A percentile compares a stretch with the other conserved stretches of the same genome.
Conservation (phyloP, 441 rosid species). For the Pelargonium cotyledonis region DNA sequence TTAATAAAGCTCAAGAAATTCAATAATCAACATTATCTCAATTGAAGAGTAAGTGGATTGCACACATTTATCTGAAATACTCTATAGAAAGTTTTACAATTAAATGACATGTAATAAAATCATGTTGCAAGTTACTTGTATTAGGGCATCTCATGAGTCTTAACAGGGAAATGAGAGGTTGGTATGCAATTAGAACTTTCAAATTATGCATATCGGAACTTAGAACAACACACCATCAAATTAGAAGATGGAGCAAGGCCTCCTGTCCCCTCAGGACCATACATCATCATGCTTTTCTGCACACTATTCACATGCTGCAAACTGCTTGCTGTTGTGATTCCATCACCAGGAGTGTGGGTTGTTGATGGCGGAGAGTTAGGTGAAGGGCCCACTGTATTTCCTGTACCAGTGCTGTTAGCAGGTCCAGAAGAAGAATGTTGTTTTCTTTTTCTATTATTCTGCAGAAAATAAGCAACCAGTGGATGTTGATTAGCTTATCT, state of each 20-base stretch:
- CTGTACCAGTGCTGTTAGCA: slow-evolving; percentile 64
- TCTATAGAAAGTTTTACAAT: neutral
- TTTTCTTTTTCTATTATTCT: slow-evolving; percentile 57
- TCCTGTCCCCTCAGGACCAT: slow-evolving; percentile 41
- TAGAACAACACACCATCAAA: slow-evolving; percentile 38
- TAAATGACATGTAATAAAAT: neutral
- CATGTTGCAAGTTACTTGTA: neutral
- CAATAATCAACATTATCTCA: no score
- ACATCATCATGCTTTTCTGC: slow-evolving; percentile 40
- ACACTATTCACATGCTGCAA: slow-evolving; percentile 38
- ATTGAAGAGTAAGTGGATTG: no score
- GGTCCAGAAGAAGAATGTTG: slow-evolving; percentile 59
- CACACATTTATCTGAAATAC: neutral
- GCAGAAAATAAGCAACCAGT: slow-evolving; percentile 23
- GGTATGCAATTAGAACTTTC: neutral
- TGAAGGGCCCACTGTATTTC: slow-evolving; percentile 56
- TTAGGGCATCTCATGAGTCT: neutral
- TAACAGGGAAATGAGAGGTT: neutral
- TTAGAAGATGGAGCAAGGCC: slow-evolving; percentile 48
- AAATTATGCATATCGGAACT: neutral
- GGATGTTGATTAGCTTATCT: slow-evolving; percentile 13
- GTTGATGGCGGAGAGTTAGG: slow-evolving; percentile 65
- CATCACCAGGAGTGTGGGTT: slow-evolving; percentile 57
- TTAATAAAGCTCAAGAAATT: no score
- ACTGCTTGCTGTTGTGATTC: slow-evolving; percentile 40